phyloP scores from a whole-genome alignment of 192 early-diverging fungal genomes.

The Rhizophagus clarus region DNA sequence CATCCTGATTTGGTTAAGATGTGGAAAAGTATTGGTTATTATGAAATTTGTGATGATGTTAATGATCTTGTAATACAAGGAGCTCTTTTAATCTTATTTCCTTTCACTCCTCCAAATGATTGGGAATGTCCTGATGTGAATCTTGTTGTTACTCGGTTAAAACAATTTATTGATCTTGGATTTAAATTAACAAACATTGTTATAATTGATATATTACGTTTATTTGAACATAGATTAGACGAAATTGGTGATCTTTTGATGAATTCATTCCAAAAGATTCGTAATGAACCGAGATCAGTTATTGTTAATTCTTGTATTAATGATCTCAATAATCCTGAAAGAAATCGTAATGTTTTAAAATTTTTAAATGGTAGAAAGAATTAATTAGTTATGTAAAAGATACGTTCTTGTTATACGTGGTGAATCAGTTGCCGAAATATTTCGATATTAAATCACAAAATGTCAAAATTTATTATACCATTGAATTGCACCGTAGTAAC shows the following conservation, averaged over 20 bases:
- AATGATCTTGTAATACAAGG: slow-evolving; percentile 9
- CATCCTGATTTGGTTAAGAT: slow-evolving; percentile 2
- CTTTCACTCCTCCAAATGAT: background rate
- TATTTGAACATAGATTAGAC: slow-evolving; percentile 8
- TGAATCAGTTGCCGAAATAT: no score
- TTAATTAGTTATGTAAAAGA: no score
- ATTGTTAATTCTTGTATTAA: background rate
- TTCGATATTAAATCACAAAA: no score
- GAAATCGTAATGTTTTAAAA: background rate
- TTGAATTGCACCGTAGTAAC: no score
- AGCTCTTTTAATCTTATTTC: background rate
- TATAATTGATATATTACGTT: slow-evolving; percentile 6
- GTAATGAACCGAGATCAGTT: background rate
- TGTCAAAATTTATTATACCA: no score
- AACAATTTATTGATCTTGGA: background rate
- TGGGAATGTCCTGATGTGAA: slow-evolving; percentile 6
- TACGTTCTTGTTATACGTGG: no score
- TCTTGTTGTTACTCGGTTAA: background rate
- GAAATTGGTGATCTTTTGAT: slow-evolving; percentile 1
- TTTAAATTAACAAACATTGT: background rate
- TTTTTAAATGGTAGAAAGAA: no score
- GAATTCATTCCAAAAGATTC: background rate
- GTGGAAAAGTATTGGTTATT: slow-evolving; percentile 8
- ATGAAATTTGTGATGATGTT: background rate
- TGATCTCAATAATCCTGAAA: background rate